phyloP scores from a whole-genome alignment of 2,329 filamentous ascomycete genomes.

The Paraphoma chrysanthemicola region DNA sequence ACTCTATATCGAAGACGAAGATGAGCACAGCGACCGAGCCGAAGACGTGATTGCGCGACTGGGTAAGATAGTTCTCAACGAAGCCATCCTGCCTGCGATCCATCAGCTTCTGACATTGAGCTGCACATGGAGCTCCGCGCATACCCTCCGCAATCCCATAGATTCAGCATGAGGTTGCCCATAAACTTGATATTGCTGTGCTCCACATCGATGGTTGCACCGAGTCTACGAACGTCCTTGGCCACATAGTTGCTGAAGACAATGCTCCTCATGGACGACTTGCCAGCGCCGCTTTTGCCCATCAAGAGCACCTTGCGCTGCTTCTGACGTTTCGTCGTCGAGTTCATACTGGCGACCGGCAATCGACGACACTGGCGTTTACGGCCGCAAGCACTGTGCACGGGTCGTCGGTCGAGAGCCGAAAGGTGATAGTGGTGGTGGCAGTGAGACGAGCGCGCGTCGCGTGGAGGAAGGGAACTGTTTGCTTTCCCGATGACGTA shows the following conservation, averaged over 20 bases:
- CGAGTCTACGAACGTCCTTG: slow-evolving; percentile 88
- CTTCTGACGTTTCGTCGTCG: slow-evolving; percentile 55
- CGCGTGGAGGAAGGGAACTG: neutral
- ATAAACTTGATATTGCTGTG: slow-evolving; percentile 99
- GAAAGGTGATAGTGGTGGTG: too few species aligned
- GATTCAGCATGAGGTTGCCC: slow-evolving; percentile 93
- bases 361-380: too few species aligned
- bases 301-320: slow-evolving; percentile 62
- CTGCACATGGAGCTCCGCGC: slow-evolving; percentile 23
- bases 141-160: slow-evolving; percentile 96
- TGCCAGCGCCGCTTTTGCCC: slow-evolving; percentile 97
- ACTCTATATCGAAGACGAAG: slow-evolving; percentile 99
- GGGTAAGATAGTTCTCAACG: slow-evolving; percentile 96
- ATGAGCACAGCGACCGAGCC: slow-evolving; percentile 95
- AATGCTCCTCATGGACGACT: slow-evolving; percentile 97
- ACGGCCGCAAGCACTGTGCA: too few species aligned
- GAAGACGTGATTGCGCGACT: slow-evolving; percentile 96
- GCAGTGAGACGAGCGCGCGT: neutral
- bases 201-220: slow-evolving; percentile 97
- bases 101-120: slow-evolving; percentile 13
- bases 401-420: too few species aligned
- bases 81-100: slow-evolving; percentile 85
- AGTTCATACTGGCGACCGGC: slow-evolving; percentile 38
- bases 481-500: slow-evolving; percentile 15
- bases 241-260: slow-evolving; percentile 99